Conservation (phyloP, 495 filamentous ascomycete genomes). For the Polyplosphaeria fusca region DNA sequence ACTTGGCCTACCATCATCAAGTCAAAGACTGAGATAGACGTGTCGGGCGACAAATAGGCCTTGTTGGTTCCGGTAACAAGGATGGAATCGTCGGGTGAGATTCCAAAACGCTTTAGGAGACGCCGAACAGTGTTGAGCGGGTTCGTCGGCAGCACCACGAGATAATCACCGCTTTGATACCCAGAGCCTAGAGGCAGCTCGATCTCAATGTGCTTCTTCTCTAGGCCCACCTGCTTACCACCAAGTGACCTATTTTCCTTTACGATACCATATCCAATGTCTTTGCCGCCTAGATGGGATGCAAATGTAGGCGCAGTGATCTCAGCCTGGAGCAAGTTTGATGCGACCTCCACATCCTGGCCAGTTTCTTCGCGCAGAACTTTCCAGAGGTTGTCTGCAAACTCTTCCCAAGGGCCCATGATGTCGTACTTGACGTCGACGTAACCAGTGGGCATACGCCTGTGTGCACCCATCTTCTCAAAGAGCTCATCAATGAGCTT, state of each 20-base stretch:
- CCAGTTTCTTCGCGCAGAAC: constrained; percentile 7
- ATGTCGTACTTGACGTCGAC: constrained; percentile 22
- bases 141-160: constrained; percentile 17
- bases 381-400: constrained; percentile 8
- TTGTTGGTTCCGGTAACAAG: constrained; percentile 8
- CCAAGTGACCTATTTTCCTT: constrained; percentile 17
- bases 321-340: constrained; percentile 4
- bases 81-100: constrained; percentile 12
- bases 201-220: constrained; percentile 24
- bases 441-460: constrained; percentile 5
- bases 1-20: too few species aligned
- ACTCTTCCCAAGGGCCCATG: constrained; percentile 26
- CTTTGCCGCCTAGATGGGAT: constrained; percentile 2
- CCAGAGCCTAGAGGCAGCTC: constrained; percentile 8
- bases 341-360: neutral
- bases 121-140: neutral
- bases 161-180: constrained; percentile 16
- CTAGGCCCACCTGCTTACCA: constrained; percentile 2
- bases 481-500: constrained; percentile 22
- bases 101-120: constrained; percentile 9
- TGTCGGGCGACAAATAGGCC: constrained; percentile 1
- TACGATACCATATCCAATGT: constrained; percentile 10
- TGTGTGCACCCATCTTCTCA: constrained; percentile 15
- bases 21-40: constrained; percentile 15
- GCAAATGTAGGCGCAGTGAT: constrained; percentile 11